Percentiles rank a stretch among this genome's conserved stretches.
Conservation (phyloP, 176 grass and related monocot genomes). For the Oryza meyeriana region DNA sequence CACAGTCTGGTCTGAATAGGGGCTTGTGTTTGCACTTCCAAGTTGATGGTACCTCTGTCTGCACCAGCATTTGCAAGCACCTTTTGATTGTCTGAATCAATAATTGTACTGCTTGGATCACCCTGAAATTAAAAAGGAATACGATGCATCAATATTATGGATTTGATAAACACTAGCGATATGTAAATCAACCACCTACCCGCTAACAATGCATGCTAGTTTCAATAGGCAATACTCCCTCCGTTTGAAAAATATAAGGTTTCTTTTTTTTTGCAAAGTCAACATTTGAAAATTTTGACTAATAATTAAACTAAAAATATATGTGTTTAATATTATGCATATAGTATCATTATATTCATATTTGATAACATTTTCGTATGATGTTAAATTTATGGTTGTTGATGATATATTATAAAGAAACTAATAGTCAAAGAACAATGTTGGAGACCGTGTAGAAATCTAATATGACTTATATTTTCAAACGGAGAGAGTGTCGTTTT, state of each 20-base stretch:
- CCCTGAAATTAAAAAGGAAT: not conserved
- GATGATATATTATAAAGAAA: no score
- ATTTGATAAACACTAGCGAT: not conserved
- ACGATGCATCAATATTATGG: not conserved
- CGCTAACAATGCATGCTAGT: not conserved
- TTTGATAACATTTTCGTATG: no score
- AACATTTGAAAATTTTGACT: no score
- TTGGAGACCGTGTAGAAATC: no score
- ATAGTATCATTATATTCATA: no score
- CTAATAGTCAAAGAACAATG: no score
- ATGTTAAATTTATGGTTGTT: no score
- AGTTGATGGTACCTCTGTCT: not conserved
- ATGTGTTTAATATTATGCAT: no score
- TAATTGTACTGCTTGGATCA: not conserved
- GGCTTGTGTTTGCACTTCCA: not conserved
- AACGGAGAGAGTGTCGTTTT: not conserved
- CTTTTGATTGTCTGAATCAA: not conserved
- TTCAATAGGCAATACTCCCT: conserved; percentile 6
- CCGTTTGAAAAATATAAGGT: no score
- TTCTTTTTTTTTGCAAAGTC: no score
- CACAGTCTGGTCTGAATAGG: not conserved
- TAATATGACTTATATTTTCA: no score
- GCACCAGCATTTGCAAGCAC: not conserved
- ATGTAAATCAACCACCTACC: not conserved
- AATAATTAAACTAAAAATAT: no score